Evolutionary conservation across 2,329 filamentous ascomycete species (phyloP), one percentile per base, ranked within the genome.

Genomic region (Colletotrichum higginsianum): DNA sequence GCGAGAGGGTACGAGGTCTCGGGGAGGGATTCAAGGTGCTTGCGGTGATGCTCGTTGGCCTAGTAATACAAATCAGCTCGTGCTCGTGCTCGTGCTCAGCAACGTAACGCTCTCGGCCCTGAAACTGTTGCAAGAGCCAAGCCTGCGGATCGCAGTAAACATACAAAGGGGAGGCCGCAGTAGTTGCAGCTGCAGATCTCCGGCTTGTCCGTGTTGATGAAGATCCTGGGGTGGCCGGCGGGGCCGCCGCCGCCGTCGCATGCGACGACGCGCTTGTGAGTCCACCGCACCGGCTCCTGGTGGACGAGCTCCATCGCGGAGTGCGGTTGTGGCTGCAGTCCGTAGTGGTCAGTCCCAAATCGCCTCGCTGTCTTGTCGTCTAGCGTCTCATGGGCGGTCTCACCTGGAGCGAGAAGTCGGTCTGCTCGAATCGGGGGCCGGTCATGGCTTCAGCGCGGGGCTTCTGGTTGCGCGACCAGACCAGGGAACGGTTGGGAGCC

Each of bases 191-290:
- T 87, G 83, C 90, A 90, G 78, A 99, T 98, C 86, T 98, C 92
- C 53, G 96, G 94, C 88, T 98, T 98, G 85, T 99, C 96, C 76
- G 93, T 92, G 85, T 99, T 99, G 89, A 99, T 99, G 82, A 95
- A 99, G 84, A 99, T 93, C 79, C 90, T 90, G 61, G 96, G 96
- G 83, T 99, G 96, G 53, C 96, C 96, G 66, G 94, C 86, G 42
- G 95, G 92, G 56, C 96, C 96, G 76, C 95, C 95, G 71, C 96
- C 96, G 70, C 96, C 96, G 79, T 98, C 95, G 81, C 96, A 99
- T 55, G 91, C 91, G 62, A 97, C 96, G 60, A 93, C 84, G 73
- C 91, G 90, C 74, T 94, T 89, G 80, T 98, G 92, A 71, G 92
- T 94, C 96, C 96, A 99, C 82, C 90, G 89, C 46, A 99, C 96